phyloP scores from a whole-genome alignment of 148 eudicot genomes.

The Nepenthes mirabilis region DNA sequence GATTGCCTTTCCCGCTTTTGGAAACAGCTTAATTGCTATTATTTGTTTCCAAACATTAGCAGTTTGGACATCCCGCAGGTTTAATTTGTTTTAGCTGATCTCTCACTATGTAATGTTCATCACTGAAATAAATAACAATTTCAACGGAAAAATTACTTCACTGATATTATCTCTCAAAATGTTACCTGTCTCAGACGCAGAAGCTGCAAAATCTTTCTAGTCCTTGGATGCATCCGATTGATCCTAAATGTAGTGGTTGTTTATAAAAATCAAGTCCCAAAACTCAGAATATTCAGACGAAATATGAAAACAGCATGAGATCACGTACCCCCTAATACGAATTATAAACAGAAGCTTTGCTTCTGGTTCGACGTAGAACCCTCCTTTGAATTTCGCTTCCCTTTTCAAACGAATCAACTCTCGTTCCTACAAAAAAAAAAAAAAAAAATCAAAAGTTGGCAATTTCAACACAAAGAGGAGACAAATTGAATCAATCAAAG shows the following conservation, averaged over 20 bases:
- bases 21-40: too few relatives aligned
- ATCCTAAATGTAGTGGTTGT: constrained; percentile 24
- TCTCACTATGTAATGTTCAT: not conserved
- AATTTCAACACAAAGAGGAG: not conserved
- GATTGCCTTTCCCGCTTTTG: too few relatives aligned
- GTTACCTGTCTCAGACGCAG: constrained; percentile 71
- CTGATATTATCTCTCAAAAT: not conserved
- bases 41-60: too few relatives aligned
- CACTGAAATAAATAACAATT: not conserved
- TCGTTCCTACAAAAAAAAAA: constrained; percentile 26
- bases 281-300: not conserved
- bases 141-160: not conserved
- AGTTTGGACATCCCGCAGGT: too few relatives aligned
- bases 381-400: constrained; percentile 69
- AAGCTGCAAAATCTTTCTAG: constrained; percentile 66
- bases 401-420: constrained; percentile 51
- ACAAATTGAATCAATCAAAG: not conserved
- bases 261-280: not conserved
- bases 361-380: constrained; percentile 79
- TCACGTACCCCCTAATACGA: constrained; percentile 60
- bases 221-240: constrained; percentile 73
- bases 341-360: constrained; percentile 69
- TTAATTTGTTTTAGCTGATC: too few relatives aligned
- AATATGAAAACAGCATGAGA: not conserved
- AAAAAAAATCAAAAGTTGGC: not conserved